A percentile compares a stretch with the other conserved stretches of the same genome.
phyloP scores from a whole-genome alignment of 495 filamentous ascomycete species.

The Amphirosellinia nigrospora region DNA sequence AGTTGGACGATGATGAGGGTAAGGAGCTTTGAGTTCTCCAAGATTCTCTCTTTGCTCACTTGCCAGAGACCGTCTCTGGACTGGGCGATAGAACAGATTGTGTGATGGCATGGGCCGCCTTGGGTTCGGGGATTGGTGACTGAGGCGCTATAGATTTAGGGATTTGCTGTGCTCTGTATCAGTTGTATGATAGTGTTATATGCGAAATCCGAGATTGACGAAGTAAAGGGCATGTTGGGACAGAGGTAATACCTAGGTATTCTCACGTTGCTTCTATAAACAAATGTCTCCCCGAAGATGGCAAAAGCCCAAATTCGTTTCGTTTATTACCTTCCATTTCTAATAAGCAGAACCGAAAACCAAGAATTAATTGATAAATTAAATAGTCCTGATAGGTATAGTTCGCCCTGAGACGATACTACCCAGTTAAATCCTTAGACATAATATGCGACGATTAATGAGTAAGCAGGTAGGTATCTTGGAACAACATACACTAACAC shows the following conservation, averaged over 20 bases:
- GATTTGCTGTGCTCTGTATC: background rate
- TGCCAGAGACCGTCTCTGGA: background rate
- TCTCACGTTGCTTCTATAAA: too few relatives aligned
- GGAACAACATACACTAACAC: background rate
- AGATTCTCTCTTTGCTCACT: background rate
- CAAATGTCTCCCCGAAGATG: too few relatives aligned
- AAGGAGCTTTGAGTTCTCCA: conserved; percentile 19
- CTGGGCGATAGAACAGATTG: background rate
- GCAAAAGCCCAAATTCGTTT: too few relatives aligned
- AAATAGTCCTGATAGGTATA: background rate
- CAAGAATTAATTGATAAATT: too few relatives aligned
- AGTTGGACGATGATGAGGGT: conserved; percentile 15
- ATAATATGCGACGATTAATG: background rate
- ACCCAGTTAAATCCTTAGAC: too few relatives aligned
- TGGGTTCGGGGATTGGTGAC: background rate
- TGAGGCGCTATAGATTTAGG: background rate
- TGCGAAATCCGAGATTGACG: background rate
- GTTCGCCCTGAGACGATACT: background rate
- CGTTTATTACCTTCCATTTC: too few relatives aligned
- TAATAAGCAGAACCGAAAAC: too few relatives aligned
- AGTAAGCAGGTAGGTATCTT: too few relatives aligned
- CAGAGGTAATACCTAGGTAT: too few relatives aligned
- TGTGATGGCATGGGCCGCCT: background rate
- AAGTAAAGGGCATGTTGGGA: too few relatives aligned
- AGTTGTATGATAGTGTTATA: background rate